phyloP scores from a whole-genome alignment of 2,329 filamentous ascomycete genomes.

The Ophiostoma sp. region DNA sequence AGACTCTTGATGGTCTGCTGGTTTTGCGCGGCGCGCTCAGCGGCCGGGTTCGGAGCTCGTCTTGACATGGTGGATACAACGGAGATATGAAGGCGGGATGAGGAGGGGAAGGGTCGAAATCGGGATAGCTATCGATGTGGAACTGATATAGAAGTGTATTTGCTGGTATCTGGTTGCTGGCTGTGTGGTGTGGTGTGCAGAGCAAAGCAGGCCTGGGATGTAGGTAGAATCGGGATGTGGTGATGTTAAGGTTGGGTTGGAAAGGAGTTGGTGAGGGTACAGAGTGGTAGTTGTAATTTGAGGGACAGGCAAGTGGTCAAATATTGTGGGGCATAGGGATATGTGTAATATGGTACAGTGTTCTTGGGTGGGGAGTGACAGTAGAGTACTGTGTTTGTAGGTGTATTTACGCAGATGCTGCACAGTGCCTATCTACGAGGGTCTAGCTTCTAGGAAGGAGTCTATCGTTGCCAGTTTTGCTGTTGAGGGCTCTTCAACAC shows the following conservation, averaged over 20 bases:
- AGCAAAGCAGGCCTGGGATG: not conserved
- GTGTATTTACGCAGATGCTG: not conserved
- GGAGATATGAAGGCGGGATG: not conserved
- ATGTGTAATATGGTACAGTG: conserved; percentile 2
- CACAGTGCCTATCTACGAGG: not conserved
- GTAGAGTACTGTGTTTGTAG: not conserved
- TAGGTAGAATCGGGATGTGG: not conserved
- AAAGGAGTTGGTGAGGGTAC: conserved; percentile 1
- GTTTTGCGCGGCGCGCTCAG: conserved; percentile 88
- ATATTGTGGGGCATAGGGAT: conserved; percentile 9
- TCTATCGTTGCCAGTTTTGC: not conserved
- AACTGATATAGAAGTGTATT: not conserved
- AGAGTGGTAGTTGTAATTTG: conserved; percentile 11
- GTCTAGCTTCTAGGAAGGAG: no score
- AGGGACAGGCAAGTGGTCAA: not conserved
- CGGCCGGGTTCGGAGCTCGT: conserved; percentile 69
- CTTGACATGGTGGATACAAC: conserved; percentile 65
- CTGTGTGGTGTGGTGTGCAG: not conserved
- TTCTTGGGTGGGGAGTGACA: not conserved
- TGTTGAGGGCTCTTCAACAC: not conserved
- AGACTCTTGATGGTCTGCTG: conserved; percentile 89
- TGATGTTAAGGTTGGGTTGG: conserved; percentile 9
- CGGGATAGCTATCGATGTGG: not conserved
- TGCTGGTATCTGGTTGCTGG: not conserved
- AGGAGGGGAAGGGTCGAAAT: not conserved